These are phyloP conservation scores for Xylariales sp. DNA, from an alignment of 2,329 filamentous ascomycete species.

Conservation along the genomic window DNA sequence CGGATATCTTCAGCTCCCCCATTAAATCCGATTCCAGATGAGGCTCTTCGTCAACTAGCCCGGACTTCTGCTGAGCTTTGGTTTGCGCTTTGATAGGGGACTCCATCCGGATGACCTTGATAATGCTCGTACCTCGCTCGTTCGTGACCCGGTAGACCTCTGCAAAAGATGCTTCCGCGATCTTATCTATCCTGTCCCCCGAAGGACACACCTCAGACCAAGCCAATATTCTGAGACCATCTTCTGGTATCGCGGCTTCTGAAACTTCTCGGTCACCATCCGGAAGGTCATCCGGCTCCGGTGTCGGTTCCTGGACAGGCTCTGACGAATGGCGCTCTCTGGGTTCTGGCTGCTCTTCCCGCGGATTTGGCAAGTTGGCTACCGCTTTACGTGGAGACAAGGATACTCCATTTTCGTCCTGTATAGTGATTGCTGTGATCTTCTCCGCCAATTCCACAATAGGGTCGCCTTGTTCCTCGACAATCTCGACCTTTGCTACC, in stretches of 20 bases:
- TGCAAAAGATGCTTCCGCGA: constrained; percentile 62
- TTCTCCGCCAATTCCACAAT: constrained; percentile 31
- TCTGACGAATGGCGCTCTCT: constrained; percentile 10
- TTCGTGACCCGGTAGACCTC: constrained; percentile 62
- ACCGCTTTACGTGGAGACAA: not conserved
- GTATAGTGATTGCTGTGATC: constrained; percentile 20
- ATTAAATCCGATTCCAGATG: constrained; percentile 49
- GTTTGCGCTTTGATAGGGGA: constrained; percentile 56
- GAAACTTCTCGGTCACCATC: constrained; percentile 9
- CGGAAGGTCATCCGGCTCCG: constrained; percentile 8
- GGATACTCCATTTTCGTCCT: constrained; percentile 18
- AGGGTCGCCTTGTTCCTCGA: constrained; percentile 16
- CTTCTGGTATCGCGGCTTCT: constrained; percentile 12
- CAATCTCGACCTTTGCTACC: constrained; percentile 8
- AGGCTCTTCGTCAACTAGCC: constrained; percentile 55
- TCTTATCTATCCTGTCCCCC: constrained; percentile 53
- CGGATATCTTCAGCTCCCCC: constrained; percentile 59
- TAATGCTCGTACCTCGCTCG: constrained; percentile 55
- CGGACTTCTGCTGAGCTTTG: constrained; percentile 48
- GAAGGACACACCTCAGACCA: constrained; percentile 56
- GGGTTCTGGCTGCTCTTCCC: constrained; percentile 4
- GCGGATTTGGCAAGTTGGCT: not conserved
- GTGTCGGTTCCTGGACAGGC: constrained; percentile 10
- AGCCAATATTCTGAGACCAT: constrained; percentile 37
- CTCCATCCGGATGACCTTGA: constrained; percentile 58